phyloP scores from a whole-genome alignment of 2,329 filamentous ascomycete species.

The Curvularia verruculosa region DNA sequence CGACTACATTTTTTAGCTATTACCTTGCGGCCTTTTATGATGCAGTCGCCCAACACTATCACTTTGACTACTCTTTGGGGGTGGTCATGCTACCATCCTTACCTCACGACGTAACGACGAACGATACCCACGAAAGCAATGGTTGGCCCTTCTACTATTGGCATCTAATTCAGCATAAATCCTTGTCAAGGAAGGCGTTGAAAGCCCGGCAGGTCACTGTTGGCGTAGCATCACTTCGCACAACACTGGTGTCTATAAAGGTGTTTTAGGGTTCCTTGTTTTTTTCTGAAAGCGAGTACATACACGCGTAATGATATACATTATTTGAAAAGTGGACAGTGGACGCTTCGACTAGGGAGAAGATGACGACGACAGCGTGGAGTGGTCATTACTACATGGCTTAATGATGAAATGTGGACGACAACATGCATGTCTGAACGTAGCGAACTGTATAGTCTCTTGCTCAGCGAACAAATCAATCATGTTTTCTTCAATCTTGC shows the following conservation, averaged over 20 bases:
- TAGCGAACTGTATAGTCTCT: slow-evolving; percentile 13
- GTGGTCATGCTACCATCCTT: slow-evolving; percentile 27
- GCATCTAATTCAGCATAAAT: slow-evolving; percentile 31
- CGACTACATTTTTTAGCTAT: slow-evolving; percentile 19
- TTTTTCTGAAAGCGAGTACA: slow-evolving; percentile 14
- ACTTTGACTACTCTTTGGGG: slow-evolving; percentile 23
- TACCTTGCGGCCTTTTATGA: slow-evolving; percentile 14
- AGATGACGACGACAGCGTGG: slow-evolving; percentile 1
- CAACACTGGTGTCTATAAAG: slow-evolving; percentile 17
- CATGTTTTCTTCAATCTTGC: slow-evolving; percentile 1
- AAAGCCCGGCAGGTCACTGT: slow-evolving; percentile 13
- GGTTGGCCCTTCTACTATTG: slow-evolving; percentile 33
- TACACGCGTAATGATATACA: slow-evolving; percentile 24
- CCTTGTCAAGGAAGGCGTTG: slow-evolving; percentile 27
- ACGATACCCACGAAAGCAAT: slow-evolving; percentile 47
- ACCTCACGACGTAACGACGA: slow-evolving; percentile 45
- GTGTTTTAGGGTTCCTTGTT: slow-evolving; percentile 21
- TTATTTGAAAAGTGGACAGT: not conserved
- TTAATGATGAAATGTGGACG: slow-evolving; percentile 16
- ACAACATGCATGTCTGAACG: slow-evolving; percentile 20
- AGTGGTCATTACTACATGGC: slow-evolving; percentile 18
- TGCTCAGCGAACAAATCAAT: slow-evolving; percentile 6
- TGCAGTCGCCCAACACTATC: slow-evolving; percentile 16
- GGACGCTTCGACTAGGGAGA: not conserved
- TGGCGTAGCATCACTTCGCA: slow-evolving; percentile 20